A percentile compares a stretch with the other conserved stretches of the same genome.
phyloP scores from a whole-genome alignment of 106 monocot genomes.

The Dioscorea dumetorum region DNA sequence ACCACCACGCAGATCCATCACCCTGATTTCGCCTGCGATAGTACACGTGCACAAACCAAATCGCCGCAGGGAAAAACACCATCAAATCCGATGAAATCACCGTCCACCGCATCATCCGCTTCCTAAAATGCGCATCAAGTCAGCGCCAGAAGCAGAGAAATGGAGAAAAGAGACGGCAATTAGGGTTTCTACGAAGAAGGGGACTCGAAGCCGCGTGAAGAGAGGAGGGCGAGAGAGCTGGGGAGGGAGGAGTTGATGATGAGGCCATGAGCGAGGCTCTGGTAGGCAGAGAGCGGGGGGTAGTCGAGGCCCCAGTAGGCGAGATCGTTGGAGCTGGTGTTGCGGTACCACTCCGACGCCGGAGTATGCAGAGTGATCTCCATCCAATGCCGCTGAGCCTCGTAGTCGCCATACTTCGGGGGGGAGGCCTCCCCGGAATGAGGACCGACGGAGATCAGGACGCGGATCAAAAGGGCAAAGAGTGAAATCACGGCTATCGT shows the following conservation, averaged over 20 bases:
- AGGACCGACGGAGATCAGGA: slow-evolving; percentile 70
- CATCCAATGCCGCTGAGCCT: slow-evolving; percentile 99
- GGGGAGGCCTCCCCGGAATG: slow-evolving; percentile 72
- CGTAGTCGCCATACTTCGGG: slow-evolving; percentile 93
- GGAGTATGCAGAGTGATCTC: slow-evolving; percentile 86
- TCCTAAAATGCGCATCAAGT: slow-evolving; percentile 30
- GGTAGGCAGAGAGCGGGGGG: slow-evolving; percentile 95
- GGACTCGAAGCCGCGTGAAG: slow-evolving; percentile 82
- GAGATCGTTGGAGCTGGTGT: slow-evolving; percentile 68
- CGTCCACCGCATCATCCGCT: slow-evolving; percentile 88
- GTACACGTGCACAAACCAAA: slow-evolving; percentile 58
- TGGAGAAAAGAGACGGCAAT: not conserved
- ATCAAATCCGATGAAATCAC: slow-evolving; percentile 83
- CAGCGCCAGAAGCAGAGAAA: not conserved
- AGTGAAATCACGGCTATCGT: slow-evolving; percentile 32
- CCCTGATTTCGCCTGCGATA: slow-evolving; percentile 14
- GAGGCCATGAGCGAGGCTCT: slow-evolving; percentile 66
- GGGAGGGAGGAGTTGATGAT: slow-evolving; percentile 65
- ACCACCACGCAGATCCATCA: slow-evolving; percentile 30
- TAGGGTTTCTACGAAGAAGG: slow-evolving; percentile 31
- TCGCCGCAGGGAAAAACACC: slow-evolving; percentile 70
- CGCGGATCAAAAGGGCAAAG: slow-evolving; percentile 58
- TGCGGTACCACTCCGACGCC: slow-evolving; percentile 68
- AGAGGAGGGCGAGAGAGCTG: slow-evolving; percentile 39
- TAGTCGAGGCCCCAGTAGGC: slow-evolving; percentile 98